Percentiles rank a stretch among this genome's conserved stretches.
These are phyloP conservation scores for Simmondsia chinensis DNA, from an alignment of 148 eudicot genomes.

Conservation along the genomic window DNA sequence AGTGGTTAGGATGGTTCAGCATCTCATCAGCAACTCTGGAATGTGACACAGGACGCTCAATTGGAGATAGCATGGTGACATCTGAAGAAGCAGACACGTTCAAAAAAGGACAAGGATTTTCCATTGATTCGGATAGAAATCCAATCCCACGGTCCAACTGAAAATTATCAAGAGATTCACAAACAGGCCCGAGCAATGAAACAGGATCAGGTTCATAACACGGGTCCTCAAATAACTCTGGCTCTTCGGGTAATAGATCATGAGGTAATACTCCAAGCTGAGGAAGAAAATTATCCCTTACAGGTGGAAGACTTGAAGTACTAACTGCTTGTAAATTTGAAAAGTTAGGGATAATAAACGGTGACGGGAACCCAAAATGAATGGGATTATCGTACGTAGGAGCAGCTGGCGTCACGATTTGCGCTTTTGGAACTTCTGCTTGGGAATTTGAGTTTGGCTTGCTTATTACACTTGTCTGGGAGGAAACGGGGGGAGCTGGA, in stretches of 20 bases:
- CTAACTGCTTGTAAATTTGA: constrained; percentile 35
- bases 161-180: constrained; percentile 85
- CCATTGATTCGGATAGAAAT: constrained; percentile 43
- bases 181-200: constrained; percentile 91
- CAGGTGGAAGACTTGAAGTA: constrained; percentile 38
- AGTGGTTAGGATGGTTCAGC: constrained; percentile 35
- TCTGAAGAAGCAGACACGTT: constrained; percentile 39
- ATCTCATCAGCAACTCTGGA: constrained; percentile 57
- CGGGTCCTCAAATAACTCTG: constrained; percentile 95
- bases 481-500: constrained; percentile 38
- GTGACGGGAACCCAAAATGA: constrained; percentile 63
- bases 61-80: constrained; percentile 68
- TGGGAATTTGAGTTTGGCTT: constrained; percentile 58
- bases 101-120: constrained; percentile 38
- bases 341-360: constrained; percentile 57
- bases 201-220: constrained; percentile 93
- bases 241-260: constrained; percentile 69
- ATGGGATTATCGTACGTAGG: constrained; percentile 76
- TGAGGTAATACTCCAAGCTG: constrained; percentile 32
- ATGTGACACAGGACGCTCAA: constrained; percentile 84
- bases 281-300: constrained; percentile 50
- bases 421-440: constrained; percentile 50
- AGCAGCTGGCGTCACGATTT: constrained; percentile 26
- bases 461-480: constrained; percentile 61
- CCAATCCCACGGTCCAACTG: constrained; percentile 68